Conservation (phyloP, 169 alveolate genomes). For the Amoebophrya sp. region DNA sequence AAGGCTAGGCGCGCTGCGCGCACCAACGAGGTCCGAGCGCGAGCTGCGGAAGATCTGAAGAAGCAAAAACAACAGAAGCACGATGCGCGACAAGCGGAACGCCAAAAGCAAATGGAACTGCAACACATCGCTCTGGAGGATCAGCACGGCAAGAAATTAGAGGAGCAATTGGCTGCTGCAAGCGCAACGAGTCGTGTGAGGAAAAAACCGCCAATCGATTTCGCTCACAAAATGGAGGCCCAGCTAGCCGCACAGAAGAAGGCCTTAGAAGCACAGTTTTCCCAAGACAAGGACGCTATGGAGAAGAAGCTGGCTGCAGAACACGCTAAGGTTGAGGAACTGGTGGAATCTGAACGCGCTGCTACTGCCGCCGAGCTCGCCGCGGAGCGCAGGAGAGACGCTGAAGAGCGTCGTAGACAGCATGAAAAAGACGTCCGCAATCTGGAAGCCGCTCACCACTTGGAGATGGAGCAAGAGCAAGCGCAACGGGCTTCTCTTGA, state of each 20-base stretch:
- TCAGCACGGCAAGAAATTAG: neutral
- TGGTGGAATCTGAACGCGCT: too few relatives aligned
- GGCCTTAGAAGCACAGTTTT: neutral
- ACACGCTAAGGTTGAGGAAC: too few relatives aligned
- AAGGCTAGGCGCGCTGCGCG: too few relatives aligned
- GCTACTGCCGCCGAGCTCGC: too few relatives aligned
- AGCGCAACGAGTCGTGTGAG: neutral
- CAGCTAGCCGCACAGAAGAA: neutral
- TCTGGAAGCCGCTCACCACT: too few relatives aligned
- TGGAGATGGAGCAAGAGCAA: too few relatives aligned
- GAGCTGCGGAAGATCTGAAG: neutral
- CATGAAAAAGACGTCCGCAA: too few relatives aligned
- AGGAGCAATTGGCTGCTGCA: neutral
- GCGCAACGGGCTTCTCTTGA: too few relatives aligned
- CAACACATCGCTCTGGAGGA: neutral
- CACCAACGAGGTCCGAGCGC: too few relatives aligned
- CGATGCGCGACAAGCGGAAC: neutral
- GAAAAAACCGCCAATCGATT: neutral
- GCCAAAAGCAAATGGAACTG: neutral
- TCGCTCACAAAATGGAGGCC: neutral
- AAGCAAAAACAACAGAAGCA: neutral
- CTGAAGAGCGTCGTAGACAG: too few relatives aligned
- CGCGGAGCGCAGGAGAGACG: too few relatives aligned
- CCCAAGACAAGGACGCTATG: neutral
- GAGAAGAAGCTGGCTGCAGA: neutral